phyloP scores from a whole-genome alignment of 2,329 filamentous ascomycete species.

The Penicillium sp. region DNA sequence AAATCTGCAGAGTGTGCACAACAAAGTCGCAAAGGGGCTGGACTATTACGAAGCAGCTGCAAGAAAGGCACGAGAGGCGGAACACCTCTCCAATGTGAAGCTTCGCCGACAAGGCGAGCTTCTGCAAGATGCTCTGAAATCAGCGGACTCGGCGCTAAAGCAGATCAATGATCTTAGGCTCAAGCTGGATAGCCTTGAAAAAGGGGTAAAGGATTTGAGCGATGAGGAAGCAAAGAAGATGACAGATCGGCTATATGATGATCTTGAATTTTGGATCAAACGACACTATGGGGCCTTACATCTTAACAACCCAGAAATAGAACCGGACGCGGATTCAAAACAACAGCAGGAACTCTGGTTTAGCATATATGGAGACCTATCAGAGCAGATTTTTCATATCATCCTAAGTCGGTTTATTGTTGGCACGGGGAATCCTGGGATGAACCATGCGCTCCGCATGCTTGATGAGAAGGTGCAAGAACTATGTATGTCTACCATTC shows the following conservation, averaged over 20 bases:
- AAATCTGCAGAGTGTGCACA: neutral
- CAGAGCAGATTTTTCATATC: slow-evolving; percentile 1
- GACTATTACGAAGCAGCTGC: neutral
- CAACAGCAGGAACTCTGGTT: neutral
- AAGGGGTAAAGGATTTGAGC: neutral
- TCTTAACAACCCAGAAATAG: neutral
- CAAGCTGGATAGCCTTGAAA: neutral
- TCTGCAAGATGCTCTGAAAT: neutral
- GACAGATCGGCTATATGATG: neutral
- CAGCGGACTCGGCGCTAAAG: neutral
- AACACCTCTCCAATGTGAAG: neutral
- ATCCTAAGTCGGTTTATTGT: slow-evolving; percentile 2
- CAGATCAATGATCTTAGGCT: neutral
- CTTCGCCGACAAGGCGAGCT: neutral
- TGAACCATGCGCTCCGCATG: neutral
- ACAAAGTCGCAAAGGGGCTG: neutral
- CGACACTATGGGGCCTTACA: neutral
- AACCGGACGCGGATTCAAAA: neutral
- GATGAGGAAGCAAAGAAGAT: neutral
- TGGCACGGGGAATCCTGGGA: neutral
- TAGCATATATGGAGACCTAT: neutral
- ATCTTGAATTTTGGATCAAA: neutral
- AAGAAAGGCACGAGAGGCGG: neutral
- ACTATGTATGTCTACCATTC: slow-evolving; percentile 6
- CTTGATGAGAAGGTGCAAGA: slow-evolving; percentile 5